phyloP scores from a whole-genome alignment of 805 yeast genomes.

The Deakozyma indianensis region DNA sequence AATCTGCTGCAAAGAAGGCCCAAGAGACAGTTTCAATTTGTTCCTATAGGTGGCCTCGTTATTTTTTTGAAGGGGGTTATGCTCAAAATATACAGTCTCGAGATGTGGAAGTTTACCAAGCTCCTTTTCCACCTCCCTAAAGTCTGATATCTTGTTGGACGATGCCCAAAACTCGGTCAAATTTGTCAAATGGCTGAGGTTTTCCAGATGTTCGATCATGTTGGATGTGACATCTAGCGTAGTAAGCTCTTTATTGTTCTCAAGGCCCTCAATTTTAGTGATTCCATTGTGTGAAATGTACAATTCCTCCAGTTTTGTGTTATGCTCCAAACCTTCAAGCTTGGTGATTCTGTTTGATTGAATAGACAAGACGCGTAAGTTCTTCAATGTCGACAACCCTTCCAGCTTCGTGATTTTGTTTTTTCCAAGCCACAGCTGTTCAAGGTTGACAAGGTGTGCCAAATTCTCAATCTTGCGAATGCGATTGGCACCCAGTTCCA shows the following conservation, averaged over 20 bases:
- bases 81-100: constrained; percentile 87
- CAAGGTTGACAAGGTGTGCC: constrained; percentile 37
- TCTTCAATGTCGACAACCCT: constrained; percentile 42
- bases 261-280: constrained; percentile 60
- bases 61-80: constrained; percentile 67
- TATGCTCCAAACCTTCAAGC: constrained; percentile 65
- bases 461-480: constrained; percentile 42
- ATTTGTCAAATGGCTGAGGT: constrained; percentile 46
- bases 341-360: constrained; percentile 73
- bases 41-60: constrained; percentile 76
- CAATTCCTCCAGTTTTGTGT: constrained; percentile 65
- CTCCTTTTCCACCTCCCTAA: constrained; percentile 53
- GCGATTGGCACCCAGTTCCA: constrained; percentile 87
- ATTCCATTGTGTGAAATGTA: constrained; percentile 81
- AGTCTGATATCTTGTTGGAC: constrained; percentile 51
- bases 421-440: constrained; percentile 86
- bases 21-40: constrained; percentile 60
- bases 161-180: constrained; percentile 94
- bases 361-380: constrained; percentile 65
- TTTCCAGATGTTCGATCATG: constrained; percentile 43
- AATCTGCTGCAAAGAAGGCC: constrained; percentile 60
- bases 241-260: constrained; percentile 47
- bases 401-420: constrained; percentile 56
- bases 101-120: constrained; percentile 46
- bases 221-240: constrained; percentile 78